These are phyloP conservation scores for Quercus cerris DNA, from an alignment of 306 rosid genomes.

Conservation along the genomic window DNA sequence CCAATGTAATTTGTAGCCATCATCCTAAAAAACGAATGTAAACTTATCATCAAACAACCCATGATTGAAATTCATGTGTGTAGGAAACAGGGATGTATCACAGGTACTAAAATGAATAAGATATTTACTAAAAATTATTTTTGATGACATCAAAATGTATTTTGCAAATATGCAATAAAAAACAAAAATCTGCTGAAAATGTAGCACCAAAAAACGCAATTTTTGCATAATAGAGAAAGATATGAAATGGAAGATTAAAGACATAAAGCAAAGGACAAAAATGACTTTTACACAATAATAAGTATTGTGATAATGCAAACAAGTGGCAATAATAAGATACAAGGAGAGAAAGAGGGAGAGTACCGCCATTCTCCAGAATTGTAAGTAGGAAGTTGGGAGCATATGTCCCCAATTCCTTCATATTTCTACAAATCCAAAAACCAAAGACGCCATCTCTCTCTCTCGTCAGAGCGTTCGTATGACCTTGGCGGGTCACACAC, in stretches of 20 bases:
- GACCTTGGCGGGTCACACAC: too few relatives aligned
- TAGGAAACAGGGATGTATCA: neutral
- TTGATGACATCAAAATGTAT: neutral
- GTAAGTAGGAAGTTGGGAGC: constrained; percentile 6
- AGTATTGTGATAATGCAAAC: too few relatives aligned
- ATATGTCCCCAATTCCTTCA: constrained; percentile 30
- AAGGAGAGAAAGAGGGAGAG: constrained; percentile 36
- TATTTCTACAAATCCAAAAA: neutral
- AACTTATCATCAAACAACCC: neutral
- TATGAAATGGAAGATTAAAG: neutral
- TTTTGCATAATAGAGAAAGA: neutral
- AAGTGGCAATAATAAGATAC: too few relatives aligned
- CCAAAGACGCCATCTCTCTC: neutral
- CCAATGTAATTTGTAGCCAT: constrained; percentile 83
- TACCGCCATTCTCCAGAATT: constrained; percentile 78
- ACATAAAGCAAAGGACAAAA: constrained; percentile 11
- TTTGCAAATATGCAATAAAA: neutral
- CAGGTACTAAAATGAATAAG: neutral
- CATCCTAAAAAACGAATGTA: constrained; percentile 46
- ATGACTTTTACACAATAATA: neutral
- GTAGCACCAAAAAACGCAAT: neutral
- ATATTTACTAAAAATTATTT: neutral
- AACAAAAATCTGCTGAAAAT: neutral
- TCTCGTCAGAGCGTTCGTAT: too few relatives aligned
- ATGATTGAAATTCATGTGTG: constrained; percentile 3